These are phyloP conservation scores for Spathaspora passalidarum DNA, from an alignment of 805 yeast species.

Conservation along the genomic window DNA sequence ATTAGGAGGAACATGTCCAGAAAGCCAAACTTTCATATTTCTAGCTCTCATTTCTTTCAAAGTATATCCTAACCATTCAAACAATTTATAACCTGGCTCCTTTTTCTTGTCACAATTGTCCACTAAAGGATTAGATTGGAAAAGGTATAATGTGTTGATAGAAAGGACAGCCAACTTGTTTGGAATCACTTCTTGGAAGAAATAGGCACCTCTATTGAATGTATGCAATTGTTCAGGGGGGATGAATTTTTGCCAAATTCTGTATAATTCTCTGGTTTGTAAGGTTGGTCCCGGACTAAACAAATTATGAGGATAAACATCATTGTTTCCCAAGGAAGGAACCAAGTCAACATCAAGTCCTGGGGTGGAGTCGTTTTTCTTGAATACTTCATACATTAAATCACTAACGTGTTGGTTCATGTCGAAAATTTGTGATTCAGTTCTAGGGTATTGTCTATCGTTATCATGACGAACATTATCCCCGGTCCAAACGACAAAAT, in stretches of 20 bases:
- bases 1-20: conserved; percentile 88
- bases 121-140: conserved; percentile 74
- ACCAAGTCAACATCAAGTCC: conserved; percentile 47
- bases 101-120: conserved; percentile 71
- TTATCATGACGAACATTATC: conserved; percentile 85
- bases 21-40: conserved; percentile 80
- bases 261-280: conserved; percentile 74
- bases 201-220: conserved; percentile 74
- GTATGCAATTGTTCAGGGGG: conserved; percentile 77
- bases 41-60: conserved; percentile 70
- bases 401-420: conserved; percentile 60
- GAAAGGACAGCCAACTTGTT: conserved; percentile 73
- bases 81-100: conserved; percentile 77
- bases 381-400: conserved; percentile 50
- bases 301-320: conserved; percentile 84
- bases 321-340: conserved; percentile 83
- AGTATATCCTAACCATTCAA: conserved; percentile 75
- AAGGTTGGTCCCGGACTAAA: conserved; percentile 87
- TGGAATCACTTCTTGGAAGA: conserved; percentile 75
- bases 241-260: conserved; percentile 69
- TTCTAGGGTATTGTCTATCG: conserved; percentile 71
- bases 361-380: conserved; percentile 42
- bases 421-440: conserved; percentile 67
- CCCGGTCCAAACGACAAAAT: conserved; percentile 89
- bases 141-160: conserved; percentile 73